These are phyloP conservation scores for Phytophthora parvispora DNA, from an alignment of 352 stramenopile genomes.

Conservation along the genomic window DNA sequence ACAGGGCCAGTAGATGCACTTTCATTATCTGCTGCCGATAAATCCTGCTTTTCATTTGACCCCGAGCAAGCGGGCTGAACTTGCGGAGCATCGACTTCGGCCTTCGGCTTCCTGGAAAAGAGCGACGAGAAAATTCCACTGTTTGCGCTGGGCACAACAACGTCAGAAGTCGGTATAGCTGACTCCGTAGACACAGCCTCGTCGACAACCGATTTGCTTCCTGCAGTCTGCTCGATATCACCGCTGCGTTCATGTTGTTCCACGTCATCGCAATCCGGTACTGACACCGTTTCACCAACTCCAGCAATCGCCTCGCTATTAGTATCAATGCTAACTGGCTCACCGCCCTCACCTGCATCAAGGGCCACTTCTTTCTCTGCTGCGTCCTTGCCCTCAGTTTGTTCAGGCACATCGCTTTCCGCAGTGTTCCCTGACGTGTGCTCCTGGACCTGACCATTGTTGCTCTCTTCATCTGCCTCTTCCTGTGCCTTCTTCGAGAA, in stretches of 20 bases:
- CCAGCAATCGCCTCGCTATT: not conserved
- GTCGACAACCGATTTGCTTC: too few species aligned
- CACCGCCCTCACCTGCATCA: not conserved
- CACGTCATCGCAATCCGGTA: not conserved
- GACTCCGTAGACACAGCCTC: not conserved
- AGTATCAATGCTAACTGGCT: not conserved
- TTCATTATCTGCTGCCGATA: not conserved
- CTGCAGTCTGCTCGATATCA: too few species aligned
- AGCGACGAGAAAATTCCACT: conserved; percentile 24
- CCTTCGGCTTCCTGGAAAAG: conserved; percentile 23
- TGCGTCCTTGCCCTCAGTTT: not conserved
- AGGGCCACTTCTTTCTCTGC: not conserved
- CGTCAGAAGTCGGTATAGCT: not conserved
- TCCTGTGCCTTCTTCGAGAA: conserved; percentile 68
- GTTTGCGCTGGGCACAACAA: conserved; percentile 4
- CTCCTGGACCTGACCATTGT: not conserved
- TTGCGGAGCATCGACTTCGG: conserved; percentile 10
- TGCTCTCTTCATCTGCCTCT: conserved; percentile 34
- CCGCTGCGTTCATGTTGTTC: not conserved
- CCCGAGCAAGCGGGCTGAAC: not conserved
- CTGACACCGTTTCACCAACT: not conserved
- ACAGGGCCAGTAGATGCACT: not conserved
- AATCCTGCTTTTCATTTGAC: conserved; percentile 1
- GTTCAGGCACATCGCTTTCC: not conserved
- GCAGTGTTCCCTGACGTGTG: not conserved